These are phyloP conservation scores for Rhodotorula sphaerocarpa DNA, from an alignment of 768 basidiomycete genomes.

Conservation along the genomic window DNA sequence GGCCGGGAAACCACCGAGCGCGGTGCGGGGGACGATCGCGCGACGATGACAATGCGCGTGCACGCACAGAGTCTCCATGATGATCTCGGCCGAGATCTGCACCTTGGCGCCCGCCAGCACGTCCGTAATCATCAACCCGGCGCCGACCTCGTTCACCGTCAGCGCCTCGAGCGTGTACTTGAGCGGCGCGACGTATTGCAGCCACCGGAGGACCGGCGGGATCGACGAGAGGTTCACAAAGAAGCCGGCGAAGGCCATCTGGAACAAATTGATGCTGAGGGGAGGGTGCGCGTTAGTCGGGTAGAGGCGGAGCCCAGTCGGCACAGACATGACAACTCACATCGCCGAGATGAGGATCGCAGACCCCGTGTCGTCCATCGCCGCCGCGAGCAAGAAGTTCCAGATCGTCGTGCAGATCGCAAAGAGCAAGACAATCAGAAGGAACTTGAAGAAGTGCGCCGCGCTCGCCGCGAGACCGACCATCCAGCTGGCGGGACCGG, in stretches of 20 bases:
- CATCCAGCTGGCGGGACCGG: conserved; percentile 68
- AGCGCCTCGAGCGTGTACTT: conserved; percentile 54
- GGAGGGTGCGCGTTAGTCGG: background rate
- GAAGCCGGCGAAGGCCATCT: conserved; percentile 73
- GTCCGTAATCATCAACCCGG: conserved; percentile 66
- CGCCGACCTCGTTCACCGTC: conserved; percentile 81
- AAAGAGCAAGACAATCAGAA: conserved; percentile 78
- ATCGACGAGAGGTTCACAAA: conserved; percentile 79
- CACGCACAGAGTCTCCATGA: conserved; percentile 86
- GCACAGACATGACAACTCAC: too few species aligned
- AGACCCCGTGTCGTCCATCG: conserved; percentile 78
- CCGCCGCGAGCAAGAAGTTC: conserved; percentile 82
- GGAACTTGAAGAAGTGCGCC: conserved; percentile 85
- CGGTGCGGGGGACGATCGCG: too few species aligned
- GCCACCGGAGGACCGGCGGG: conserved; percentile 84
- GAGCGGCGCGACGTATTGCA: conserved; percentile 43
- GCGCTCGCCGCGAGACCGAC: conserved; percentile 73
- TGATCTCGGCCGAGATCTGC: conserved; percentile 67
- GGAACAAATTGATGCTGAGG: conserved; percentile 44
- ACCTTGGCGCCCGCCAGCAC: conserved; percentile 24
- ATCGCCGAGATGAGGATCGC: conserved; percentile 73
- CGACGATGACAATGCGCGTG: too few species aligned
- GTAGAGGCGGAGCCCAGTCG: background rate
- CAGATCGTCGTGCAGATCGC: conserved; percentile 77
- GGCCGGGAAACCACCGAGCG: too few species aligned